Percentiles rank a stretch among this genome's conserved stretches.
Conservation (phyloP, 768 basidiomycete genomes). For the Russula foetens region DNA sequence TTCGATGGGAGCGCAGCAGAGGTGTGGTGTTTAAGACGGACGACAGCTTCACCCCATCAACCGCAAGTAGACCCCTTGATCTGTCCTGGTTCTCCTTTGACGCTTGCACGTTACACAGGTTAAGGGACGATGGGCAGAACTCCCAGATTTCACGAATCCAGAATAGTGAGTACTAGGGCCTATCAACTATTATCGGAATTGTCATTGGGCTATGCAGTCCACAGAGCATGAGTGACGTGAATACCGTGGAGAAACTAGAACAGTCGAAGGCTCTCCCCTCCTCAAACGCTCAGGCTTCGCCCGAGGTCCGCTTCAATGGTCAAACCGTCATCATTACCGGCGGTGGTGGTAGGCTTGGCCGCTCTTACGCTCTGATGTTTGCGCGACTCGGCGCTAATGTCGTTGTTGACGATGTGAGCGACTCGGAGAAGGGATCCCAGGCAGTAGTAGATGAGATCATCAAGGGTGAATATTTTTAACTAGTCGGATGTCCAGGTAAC, state of each 20-base stretch:
- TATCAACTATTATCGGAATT: not conserved
- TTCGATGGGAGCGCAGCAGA: conserved; percentile 88
- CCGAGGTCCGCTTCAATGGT: conserved; percentile 72
- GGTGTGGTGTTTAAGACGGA: conserved; percentile 89
- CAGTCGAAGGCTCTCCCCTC: conserved; percentile 50
- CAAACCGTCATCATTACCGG: conserved; percentile 94
- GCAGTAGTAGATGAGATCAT: conserved; percentile 82
- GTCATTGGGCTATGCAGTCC: conserved; percentile 42
- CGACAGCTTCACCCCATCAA: conserved; percentile 85
- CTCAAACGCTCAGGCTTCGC: conserved; percentile 61
- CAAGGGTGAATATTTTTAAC: conserved; percentile 42
- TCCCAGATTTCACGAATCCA: conserved; percentile 71
- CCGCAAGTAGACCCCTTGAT: conserved; percentile 37
- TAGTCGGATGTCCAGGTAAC: not conserved
- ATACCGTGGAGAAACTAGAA: conserved; percentile 54
- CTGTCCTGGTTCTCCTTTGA: not conserved
- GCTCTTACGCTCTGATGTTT: conserved; percentile 88
- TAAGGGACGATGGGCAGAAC: conserved; percentile 72
- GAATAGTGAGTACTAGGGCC: conserved; percentile 47
- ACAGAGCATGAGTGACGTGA: conserved; percentile 50
- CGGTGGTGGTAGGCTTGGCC: conserved; percentile 89
- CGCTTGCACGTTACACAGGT: conserved; percentile 38
- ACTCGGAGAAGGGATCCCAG: conserved; percentile 74
- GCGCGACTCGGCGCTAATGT: conserved; percentile 92
- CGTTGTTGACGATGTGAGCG: conserved; percentile 90